A percentile compares a stretch with the other conserved stretches of the same genome.
Conservation (phyloP, 371 early-diverging fungal genomes). For the Syncephalis plumigaleata region DNA sequence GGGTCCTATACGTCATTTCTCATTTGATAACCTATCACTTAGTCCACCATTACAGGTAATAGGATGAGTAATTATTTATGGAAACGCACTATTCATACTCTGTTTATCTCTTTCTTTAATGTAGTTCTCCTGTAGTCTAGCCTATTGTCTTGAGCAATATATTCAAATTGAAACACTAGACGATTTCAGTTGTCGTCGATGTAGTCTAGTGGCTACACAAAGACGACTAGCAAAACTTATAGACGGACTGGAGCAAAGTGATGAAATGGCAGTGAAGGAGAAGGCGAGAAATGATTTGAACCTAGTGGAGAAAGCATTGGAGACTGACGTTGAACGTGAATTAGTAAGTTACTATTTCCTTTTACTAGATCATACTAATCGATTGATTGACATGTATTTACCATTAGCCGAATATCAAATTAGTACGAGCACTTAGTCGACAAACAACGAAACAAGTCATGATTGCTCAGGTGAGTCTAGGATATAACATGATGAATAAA, state of each 20-base stretch:
- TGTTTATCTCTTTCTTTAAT: not conserved
- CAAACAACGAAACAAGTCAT: constrained; percentile 38
- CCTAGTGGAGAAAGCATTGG: not conserved
- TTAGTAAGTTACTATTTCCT: constrained; percentile 1
- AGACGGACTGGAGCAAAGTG: not conserved
- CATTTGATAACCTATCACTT: constrained; percentile 66
- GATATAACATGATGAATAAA: not conserved
- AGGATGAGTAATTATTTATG: not conserved
- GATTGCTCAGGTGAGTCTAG: constrained; percentile 24
- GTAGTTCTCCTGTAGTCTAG: constrained; percentile 34
- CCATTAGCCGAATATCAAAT: constrained; percentile 11
- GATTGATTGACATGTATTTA: too few species aligned
- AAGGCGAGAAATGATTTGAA: not conserved
- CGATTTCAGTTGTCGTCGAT: constrained; percentile 60
- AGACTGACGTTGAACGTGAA: constrained; percentile 10
- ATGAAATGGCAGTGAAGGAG: not conserved
- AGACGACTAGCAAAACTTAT: not conserved
- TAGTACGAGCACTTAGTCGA: constrained; percentile 17
- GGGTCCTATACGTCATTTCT: constrained; percentile 63
- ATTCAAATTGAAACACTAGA: constrained; percentile 49
- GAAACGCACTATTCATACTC: not conserved
- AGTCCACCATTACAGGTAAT: constrained; percentile 40
- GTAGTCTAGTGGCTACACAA: constrained; percentile 35
- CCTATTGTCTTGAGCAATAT: constrained; percentile 43
- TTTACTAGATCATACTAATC: not conserved